phyloP scores from a whole-genome alignment of 345 rosid species.

The Lumnitzera racemosa region DNA sequence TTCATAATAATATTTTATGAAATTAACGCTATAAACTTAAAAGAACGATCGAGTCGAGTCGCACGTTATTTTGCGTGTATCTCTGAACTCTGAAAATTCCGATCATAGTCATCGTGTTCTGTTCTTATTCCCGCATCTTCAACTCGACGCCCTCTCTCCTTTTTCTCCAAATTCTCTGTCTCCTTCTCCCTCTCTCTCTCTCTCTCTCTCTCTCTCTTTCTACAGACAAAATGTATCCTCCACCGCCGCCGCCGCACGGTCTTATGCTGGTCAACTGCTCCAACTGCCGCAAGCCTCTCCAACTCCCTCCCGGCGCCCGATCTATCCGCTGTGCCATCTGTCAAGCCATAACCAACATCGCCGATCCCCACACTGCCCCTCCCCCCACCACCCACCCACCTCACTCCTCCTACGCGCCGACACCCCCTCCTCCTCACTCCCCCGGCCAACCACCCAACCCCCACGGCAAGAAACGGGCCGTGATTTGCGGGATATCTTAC shows the following conservation, averaged over 20 bases:
- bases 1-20: no score
- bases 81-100: no score
- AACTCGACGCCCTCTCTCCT: no score
- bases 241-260: slow-evolving; percentile 12
- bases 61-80: no score
- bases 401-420: slow-evolving; percentile 13
- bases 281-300: slow-evolving; percentile 66
- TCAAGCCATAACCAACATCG: slow-evolving; percentile 60
- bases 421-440: slow-evolving; percentile 34
- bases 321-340: slow-evolving; percentile 82
- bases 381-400: slow-evolving; percentile 18
- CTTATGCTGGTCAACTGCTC: slow-evolving; percentile 70
- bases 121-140: no score
- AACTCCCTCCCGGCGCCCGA: slow-evolving; percentile 67
- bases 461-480: slow-evolving; percentile 72
- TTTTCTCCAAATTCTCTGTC: no score
- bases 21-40: no score
- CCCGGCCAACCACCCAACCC: slow-evolving; percentile 50
- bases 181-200: neutral
- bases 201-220: neutral
- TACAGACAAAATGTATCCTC: slow-evolving; percentile 16
- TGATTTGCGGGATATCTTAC: slow-evolving; percentile 82
- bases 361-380: slow-evolving; percentile 56
- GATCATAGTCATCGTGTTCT: no score
- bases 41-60: no score